Evolutionary conservation across 2,329 filamentous ascomycete species (phyloP).

Genomic region (Leptographium wingfieldii): DNA sequence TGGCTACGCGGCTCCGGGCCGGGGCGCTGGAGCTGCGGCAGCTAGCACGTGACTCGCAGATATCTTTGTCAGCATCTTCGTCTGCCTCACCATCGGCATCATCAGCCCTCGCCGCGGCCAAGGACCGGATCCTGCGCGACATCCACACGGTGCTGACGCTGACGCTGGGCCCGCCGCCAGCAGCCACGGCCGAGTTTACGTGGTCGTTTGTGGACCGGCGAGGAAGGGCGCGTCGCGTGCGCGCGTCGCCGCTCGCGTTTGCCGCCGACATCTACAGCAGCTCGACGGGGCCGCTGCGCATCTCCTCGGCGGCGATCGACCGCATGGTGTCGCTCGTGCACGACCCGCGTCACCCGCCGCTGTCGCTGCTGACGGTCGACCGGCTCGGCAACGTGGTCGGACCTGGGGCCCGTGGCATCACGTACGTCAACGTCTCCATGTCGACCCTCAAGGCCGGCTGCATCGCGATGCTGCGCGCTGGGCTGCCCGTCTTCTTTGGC

Average conservation of each 20-base stretch:
- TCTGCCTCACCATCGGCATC: conserved; percentile 20
- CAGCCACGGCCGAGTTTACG: conserved; percentile 53
- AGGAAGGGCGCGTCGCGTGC: conserved; percentile 49
- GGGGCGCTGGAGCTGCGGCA: conserved; percentile 58
- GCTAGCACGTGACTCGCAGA: neutral
- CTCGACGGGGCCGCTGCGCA: conserved; percentile 30
- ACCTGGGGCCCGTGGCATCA: conserved; percentile 48
- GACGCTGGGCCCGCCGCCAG: conserved; percentile 67
- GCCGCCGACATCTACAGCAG: conserved; percentile 52
- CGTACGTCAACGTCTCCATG: conserved; percentile 76
- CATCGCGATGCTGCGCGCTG: conserved; percentile 65
- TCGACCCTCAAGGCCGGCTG: conserved; percentile 56
- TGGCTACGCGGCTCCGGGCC: conserved; percentile 81
- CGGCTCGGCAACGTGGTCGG: conserved; percentile 73
- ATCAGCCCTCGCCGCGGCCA: conserved; percentile 34
- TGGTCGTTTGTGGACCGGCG: conserved; percentile 70
- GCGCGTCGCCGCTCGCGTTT: conserved; percentile 57
- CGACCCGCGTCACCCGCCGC: conserved; percentile 67
- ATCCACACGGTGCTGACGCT: conserved; percentile 73
- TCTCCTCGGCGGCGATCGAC: conserved; percentile 48
- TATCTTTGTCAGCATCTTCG: neutral
- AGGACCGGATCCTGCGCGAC: conserved; percentile 65
- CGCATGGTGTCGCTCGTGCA: conserved; percentile 71
- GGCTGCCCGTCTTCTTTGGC: conserved; percentile 78
- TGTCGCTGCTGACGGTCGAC: conserved; percentile 61